Evolutionary conservation across 352 stramenopile species (phyloP).

Genomic region (Pseudoperonospora humuli): DNA sequence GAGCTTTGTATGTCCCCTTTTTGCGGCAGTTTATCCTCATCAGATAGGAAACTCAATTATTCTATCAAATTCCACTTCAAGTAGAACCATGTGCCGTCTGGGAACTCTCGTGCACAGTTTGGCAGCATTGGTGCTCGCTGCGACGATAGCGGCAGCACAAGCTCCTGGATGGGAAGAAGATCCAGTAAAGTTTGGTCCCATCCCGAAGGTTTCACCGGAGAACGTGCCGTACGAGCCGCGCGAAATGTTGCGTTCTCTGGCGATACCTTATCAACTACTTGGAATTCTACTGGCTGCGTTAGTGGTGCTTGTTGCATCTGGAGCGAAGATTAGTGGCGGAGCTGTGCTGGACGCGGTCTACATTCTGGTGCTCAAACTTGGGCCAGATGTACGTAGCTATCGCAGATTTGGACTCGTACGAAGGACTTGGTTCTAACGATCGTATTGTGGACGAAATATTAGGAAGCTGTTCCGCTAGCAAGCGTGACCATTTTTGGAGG

Average conservation of each 20-base stretch:
- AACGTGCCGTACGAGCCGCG: conserved; percentile 14
- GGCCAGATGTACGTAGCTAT: conserved; percentile 45
- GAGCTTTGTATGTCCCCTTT: no score
- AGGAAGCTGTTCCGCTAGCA: conserved; percentile 84
- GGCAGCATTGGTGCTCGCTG: conserved; percentile 5
- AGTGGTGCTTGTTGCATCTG: conserved; percentile 57
- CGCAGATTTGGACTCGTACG: not conserved
- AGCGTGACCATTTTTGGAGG: conserved; percentile 90
- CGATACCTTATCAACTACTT: conserved; percentile 21
- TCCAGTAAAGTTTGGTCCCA: conserved; percentile 20
- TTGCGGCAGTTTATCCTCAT: no score
- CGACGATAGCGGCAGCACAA: conserved; percentile 2
- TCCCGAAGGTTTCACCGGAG: conserved; percentile 12
- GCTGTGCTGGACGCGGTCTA: conserved; percentile 91
- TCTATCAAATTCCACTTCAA: conserved; percentile 13
- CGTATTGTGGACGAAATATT: not conserved
- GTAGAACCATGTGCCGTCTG: conserved; percentile 1
- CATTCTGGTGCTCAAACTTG: conserved; percentile 86
- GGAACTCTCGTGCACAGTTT: conserved; percentile 4
- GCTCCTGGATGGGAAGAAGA: conserved; percentile 4
- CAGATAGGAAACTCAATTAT: no score
- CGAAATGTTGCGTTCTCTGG: conserved; percentile 10
- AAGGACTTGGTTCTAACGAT: not conserved
- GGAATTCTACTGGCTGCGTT: conserved; percentile 29
- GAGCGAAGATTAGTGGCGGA: conserved; percentile 71